Evolutionary conservation across 257 asterid species (phyloP).

Genomic region (Avicennia marina): DNA sequence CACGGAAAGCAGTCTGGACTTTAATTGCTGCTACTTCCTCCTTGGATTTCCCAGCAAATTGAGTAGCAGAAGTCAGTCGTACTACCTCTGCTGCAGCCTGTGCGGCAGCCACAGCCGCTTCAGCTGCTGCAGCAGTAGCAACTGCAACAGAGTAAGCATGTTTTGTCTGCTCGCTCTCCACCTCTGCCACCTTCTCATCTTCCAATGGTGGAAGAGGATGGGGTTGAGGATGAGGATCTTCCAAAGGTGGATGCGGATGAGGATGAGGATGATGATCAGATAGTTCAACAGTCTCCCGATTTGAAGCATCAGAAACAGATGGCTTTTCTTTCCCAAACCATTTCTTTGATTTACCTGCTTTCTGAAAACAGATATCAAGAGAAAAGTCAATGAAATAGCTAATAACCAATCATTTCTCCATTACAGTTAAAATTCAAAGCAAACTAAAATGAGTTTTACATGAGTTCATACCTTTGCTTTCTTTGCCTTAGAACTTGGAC

Average conservation of each 20-base stretch:
- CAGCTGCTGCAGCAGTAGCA: slow-evolving; percentile 72
- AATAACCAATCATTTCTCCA: neutral
- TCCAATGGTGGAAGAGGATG: slow-evolving; percentile 46
- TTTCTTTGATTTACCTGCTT: slow-evolving; percentile 35
- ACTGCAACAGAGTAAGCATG: slow-evolving; percentile 66
- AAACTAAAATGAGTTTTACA: slow-evolving; percentile 1
- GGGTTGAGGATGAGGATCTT: slow-evolving; percentile 29
- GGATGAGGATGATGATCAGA: slow-evolving; percentile 35
- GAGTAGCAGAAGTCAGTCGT: slow-evolving; percentile 35
- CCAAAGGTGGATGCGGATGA: slow-evolving; percentile 16
- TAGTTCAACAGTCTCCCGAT: slow-evolving; percentile 30
- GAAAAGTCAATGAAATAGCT: neutral
- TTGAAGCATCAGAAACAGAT: slow-evolving; percentile 33
- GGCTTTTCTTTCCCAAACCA: slow-evolving; percentile 47
- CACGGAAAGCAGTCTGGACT: slow-evolving; percentile 87
- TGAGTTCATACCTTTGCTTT: slow-evolving; percentile 33
- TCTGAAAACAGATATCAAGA: slow-evolving; percentile 58
- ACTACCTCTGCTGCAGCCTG: slow-evolving; percentile 74
- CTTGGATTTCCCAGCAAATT: slow-evolving; percentile 50
- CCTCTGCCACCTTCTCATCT: slow-evolving; percentile 49
- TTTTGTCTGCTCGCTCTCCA: slow-evolving; percentile 53
- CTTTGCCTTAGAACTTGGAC: neutral
- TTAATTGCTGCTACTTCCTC: slow-evolving; percentile 81
- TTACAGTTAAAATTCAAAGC: neutral
- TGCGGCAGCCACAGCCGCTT: slow-evolving; percentile 69